Base-by-base conservation (phyloP, 2,329 filamentous ascomycete species). In the Hypoxylon sp. region DNA sequence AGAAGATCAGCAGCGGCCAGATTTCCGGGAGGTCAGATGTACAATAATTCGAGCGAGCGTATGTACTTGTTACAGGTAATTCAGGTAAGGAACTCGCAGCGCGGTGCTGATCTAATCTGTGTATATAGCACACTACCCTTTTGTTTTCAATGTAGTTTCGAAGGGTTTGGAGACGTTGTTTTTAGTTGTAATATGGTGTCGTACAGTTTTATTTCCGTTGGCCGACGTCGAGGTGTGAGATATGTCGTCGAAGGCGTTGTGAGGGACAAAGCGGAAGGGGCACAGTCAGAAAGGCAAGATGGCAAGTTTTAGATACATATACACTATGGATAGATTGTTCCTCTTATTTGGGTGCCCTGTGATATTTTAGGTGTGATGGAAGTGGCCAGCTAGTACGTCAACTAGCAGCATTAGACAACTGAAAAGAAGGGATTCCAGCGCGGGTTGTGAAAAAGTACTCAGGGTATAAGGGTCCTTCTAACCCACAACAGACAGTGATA, bases 1-100 rank as follows among this genome's bases (percentile, higher is more conserved):
- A 65, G 29, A 76, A 76, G 75, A 77, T 77, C 75, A 76, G 74
- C 75, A 71, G 70, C 72, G 70, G 68, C 72, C 73, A 73, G 71
- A 74, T 73, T 75, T 73, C 71, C 74, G 71, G 73, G 71, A 73
- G 72, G 72, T 71, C 68, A 71, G 71, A 70, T 70, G 69, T 71
- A 73, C 61, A 62, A 62, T 67, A 63, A 64, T 27, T 64, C 47
- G 58, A 64, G 43, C 56, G 61, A 63, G 43, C 52, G 56, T 54
- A 47, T 52, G 56, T 69, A 63, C 59, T 64, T 55, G 55, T 61
- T 63, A 67, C 63, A 64, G 60, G 48, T 14, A 50, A 54, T 54
- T 55, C 55, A 61, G 51, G 52, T 32, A 61, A 53, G 39, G 37
- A 50, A 65, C 64, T 70, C 65, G 71, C 67, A 70, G 65, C 25